These are phyloP conservation scores for Tarenaya hassleriana DNA, from an alignment of 345 rosid species.

Conservation along the genomic window DNA sequence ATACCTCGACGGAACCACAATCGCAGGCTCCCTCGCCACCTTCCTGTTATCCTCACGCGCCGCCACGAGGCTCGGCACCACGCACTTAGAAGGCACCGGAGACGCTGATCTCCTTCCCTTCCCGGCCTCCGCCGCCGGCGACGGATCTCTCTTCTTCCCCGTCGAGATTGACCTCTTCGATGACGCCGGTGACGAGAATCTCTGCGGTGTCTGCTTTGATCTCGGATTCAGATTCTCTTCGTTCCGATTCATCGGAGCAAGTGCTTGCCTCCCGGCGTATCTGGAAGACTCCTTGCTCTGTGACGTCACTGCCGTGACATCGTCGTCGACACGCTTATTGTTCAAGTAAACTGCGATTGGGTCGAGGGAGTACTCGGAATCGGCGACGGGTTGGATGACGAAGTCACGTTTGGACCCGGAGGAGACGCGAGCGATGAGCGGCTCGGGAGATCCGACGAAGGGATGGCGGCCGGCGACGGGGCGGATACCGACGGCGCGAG, in stretches of 20 bases:
- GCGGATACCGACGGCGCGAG: slow-evolving; percentile 68
- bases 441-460: slow-evolving; percentile 75
- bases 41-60: slow-evolving; percentile 78
- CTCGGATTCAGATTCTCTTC: slow-evolving; percentile 25
- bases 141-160: slow-evolving; percentile 60
- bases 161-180: slow-evolving; percentile 52
- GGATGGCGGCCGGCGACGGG: slow-evolving; percentile 91
- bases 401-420: slow-evolving; percentile 64
- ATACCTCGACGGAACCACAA: slow-evolving; percentile 88
- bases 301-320: slow-evolving; percentile 10
- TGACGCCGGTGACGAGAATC: slow-evolving; percentile 78
- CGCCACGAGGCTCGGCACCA: slow-evolving; percentile 72
- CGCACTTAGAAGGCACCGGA: slow-evolving; percentile 82
- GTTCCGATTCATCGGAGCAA: slow-evolving; percentile 39
- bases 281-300: slow-evolving; percentile 24
- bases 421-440: slow-evolving; percentile 68
- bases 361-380: slow-evolving; percentile 61
- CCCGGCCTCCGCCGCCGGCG: slow-evolving; percentile 56
- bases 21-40: slow-evolving; percentile 64
- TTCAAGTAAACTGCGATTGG: slow-evolving; percentile 72
- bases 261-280: slow-evolving; percentile 39
- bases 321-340: slow-evolving; percentile 30
- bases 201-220: slow-evolving; percentile 41
- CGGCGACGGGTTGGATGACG: slow-evolving; percentile 80
- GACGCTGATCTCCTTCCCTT: slow-evolving; percentile 86